Percentiles rank a stretch among this genome's conserved stretches.
Conservation (phyloP, 345 rosid genomes). For the thale cress (Arabidopsis thaliana) region TAIR10.1 NC_003071.7:15685501-15686000, state of each 20-base stretch:
- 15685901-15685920: not conserved
- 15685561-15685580: not conserved
- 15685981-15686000: no score
- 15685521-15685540: not conserved
- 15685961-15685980: not conserved
- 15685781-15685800: slow-evolving; percentile 3
- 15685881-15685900: slow-evolving; percentile 19
- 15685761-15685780: slow-evolving; percentile 21
- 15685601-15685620: not conserved
- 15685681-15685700: not conserved
- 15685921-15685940: not conserved
- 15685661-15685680: not conserved
- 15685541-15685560: not conserved
- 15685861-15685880: slow-evolving; percentile 20
- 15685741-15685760: slow-evolving; percentile 5
- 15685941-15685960: not conserved
- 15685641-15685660: not conserved
- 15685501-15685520: not conserved
- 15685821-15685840: not conserved
- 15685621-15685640: not conserved
- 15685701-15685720: slow-evolving; percentile 7
- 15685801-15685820: slow-evolving; percentile 18
- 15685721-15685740: slow-evolving; percentile 29
- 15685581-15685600: not conserved
- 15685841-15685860: slow-evolving; percentile 32